These are phyloP conservation scores for Xylogone sp. DNA, from an alignment of 2,329 filamentous ascomycete species.

Conservation along the genomic window DNA sequence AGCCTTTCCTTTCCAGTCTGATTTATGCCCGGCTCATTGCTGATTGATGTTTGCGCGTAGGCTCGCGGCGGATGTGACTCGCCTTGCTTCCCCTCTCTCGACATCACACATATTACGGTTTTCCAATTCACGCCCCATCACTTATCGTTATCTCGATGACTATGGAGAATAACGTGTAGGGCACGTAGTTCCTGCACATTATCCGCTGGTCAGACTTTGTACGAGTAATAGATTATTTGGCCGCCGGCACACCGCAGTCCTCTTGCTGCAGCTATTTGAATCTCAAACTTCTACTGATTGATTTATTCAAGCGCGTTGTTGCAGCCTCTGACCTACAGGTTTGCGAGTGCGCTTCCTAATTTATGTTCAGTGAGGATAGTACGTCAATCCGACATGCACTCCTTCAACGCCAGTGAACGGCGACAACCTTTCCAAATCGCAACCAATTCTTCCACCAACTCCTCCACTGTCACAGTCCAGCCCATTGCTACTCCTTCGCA, in stretches of 20 bases:
- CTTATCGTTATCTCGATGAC: not conserved
- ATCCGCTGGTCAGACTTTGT: not conserved
- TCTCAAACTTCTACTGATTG: not conserved
- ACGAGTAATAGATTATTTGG: not conserved
- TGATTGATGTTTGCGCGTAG: not conserved
- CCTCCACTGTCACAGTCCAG: constrained; percentile 5
- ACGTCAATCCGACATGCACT: not conserved
- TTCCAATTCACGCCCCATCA: not conserved
- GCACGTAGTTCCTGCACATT: not conserved
- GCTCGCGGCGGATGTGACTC: not conserved
- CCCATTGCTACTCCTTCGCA: constrained; percentile 1
- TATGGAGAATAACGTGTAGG: not conserved
- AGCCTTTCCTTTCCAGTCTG: not conserved
- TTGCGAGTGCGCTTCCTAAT: not conserved
- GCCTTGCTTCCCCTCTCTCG: not conserved
- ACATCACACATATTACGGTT: not conserved
- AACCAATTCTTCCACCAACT: constrained; percentile 1
- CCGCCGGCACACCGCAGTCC: not conserved
- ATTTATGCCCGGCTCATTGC: not conserved
- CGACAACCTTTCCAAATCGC: constrained; percentile 3
- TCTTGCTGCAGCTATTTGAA: not conserved
- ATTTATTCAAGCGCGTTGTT: not conserved
- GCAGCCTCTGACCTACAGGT: not conserved
- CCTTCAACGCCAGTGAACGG: not conserved
- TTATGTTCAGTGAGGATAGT: not conserved